These are phyloP conservation scores for Hypoxylon sp. DNA, from an alignment of 2,329 filamentous ascomycete species.

Conservation along the genomic window DNA sequence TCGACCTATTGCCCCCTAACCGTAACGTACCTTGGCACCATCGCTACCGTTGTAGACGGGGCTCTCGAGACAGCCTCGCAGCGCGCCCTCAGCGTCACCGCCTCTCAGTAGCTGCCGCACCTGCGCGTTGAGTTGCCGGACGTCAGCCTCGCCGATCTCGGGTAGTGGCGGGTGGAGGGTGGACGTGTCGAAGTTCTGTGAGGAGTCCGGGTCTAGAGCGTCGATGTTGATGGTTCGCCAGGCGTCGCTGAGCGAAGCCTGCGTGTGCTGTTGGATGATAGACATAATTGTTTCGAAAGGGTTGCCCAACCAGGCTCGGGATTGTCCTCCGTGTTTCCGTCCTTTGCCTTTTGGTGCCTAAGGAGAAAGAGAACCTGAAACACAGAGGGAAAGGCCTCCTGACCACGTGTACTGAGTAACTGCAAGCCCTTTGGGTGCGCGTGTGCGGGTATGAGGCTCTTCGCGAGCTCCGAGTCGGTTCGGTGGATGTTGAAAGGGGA, in stretches of 20 bases:
- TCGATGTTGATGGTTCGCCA: slow-evolving; percentile 96
- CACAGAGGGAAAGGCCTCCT: no score
- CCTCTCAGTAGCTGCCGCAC: slow-evolving; percentile 88
- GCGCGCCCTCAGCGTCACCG: slow-evolving; percentile 87
- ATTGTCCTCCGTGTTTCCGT: slow-evolving; percentile 9
- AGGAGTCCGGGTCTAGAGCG: slow-evolving; percentile 87
- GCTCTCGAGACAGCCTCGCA: slow-evolving; percentile 85
- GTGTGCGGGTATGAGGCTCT: slow-evolving; percentile 35
- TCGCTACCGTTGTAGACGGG: slow-evolving; percentile 78
- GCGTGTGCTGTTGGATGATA: slow-evolving; percentile 74
- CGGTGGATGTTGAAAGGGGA: slow-evolving; percentile 29
- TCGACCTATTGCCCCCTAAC: slow-evolving; percentile 7
- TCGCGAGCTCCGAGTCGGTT: slow-evolving; percentile 26
- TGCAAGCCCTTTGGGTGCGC: slow-evolving; percentile 9
- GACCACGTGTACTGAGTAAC: slow-evolving; percentile 39
- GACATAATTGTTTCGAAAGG: slow-evolving; percentile 63
- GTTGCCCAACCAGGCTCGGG: slow-evolving; percentile 25
- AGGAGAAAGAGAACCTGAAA: not conserved
- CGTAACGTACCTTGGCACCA: slow-evolving; percentile 65
- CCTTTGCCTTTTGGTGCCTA: slow-evolving; percentile 24
- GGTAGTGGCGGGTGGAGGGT: slow-evolving; percentile 82
- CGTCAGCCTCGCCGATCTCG: slow-evolving; percentile 80
- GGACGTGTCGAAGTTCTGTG: slow-evolving; percentile 88
- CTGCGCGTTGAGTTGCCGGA: slow-evolving; percentile 81
- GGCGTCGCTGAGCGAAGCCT: slow-evolving; percentile 70